Evolutionary conservation across 2,329 filamentous ascomycete species (phyloP).

Genomic region (Epichloe aotearoae): DNA sequence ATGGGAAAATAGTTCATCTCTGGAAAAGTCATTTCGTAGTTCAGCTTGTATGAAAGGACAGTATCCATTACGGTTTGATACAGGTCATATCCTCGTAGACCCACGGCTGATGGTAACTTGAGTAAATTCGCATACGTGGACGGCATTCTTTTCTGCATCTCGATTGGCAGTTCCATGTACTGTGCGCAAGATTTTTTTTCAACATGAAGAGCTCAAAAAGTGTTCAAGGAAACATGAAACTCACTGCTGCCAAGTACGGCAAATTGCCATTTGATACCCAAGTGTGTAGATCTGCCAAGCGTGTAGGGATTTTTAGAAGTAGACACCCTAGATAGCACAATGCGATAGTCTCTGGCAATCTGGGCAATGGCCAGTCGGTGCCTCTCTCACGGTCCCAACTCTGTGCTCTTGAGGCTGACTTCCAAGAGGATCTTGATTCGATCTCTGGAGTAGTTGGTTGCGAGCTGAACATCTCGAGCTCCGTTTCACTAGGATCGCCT

Average conservation of each 20-base stretch:
- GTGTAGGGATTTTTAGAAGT: constrained; percentile 63
- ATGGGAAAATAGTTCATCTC: constrained; percentile 57
- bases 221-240: constrained; percentile 11
- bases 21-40: constrained; percentile 61
- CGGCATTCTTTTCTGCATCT: constrained; percentile 54
- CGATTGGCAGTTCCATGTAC: constrained; percentile 44
- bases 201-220: not conserved
- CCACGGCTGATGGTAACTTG: constrained; percentile 30
- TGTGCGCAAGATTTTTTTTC: constrained; percentile 14
- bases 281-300: constrained; percentile 54
- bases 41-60: constrained; percentile 47
- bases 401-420: constrained; percentile 20
- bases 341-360: constrained; percentile 59
- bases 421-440: constrained; percentile 14
- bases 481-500: constrained; percentile 13
- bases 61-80: constrained; percentile 51
- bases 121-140: constrained; percentile 45
- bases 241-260: constrained; percentile 55
- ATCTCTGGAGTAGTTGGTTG: constrained; percentile 16
- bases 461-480: constrained; percentile 26
- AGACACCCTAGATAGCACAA: constrained; percentile 70
- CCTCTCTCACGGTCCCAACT: constrained; percentile 32
- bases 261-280: constrained; percentile 59
- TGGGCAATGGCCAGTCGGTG: constrained; percentile 45
- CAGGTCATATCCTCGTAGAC: constrained; percentile 42